Base-by-base conservation (phyloP, 2,329 filamentous ascomycete genomes). In the Epichloe sylvatica region DNA sequence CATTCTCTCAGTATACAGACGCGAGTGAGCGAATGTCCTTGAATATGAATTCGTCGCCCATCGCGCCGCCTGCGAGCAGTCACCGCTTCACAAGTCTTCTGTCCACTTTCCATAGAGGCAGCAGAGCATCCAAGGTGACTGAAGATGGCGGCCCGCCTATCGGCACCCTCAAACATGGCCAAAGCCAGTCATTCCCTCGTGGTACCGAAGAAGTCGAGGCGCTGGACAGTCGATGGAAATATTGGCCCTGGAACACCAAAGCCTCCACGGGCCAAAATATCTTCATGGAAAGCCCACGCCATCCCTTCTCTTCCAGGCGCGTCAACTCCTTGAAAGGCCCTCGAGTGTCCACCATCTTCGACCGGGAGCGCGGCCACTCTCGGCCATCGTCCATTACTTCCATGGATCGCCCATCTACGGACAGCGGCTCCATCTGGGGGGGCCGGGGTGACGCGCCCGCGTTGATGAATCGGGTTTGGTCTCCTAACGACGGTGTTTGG, bases 121-220 rank as follows among this genome's bases (percentile, higher is more conserved):
- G 77, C 49, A 75, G 76, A 25, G 70, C 76, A 5, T 11, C 51
- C 9, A 88, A 87, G 64, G 73, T 73, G 0, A 60, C 74, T 12
- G 63, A 65, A 38, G 62, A 64, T 1, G 59, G 58, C 6, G 81
- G 82, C 0, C 82, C 81, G 5, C 71, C 76, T 1, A 65, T 89
- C 7, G 86, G 86, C 1, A 80, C 76, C 19, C 68, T 90, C 13
- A 86, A 86, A 59, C 67, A 77, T 33, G 76, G 78, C 0, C 84
- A 91, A 61, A 89, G 84, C 58, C 84, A 87, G 60, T 91, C 86
- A 0, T 80, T 92, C 55, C 86, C 86, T 5, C 71, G 77, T 17
- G 74, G 75, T 52, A 67, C 67, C 53, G 84, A 77, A 21, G 79
- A 80, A 12, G 64, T 63, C 56, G 83, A 75, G 59, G 68, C 60